Evolutionary conservation across 2,329 filamentous ascomycete genomes (phyloP).

Genomic region (Aspergillus aculeatus): DNA sequence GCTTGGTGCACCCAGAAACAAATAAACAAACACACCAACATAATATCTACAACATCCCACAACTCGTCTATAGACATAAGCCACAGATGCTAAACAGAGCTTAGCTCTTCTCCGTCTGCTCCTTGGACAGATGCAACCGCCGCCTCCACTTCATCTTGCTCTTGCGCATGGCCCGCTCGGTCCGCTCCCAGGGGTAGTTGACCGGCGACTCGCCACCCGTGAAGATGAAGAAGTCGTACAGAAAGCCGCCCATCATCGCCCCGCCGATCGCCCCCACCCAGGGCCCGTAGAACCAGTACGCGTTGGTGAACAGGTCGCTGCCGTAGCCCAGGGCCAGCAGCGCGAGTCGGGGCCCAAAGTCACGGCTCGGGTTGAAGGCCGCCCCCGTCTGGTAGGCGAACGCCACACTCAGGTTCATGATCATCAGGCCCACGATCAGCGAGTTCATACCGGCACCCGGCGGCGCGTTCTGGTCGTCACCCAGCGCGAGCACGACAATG

Average conservation of each 20-base stretch:
- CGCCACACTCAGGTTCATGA: conserved; percentile 30
- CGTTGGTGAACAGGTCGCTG: conserved; percentile 40
- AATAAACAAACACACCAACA: background rate
- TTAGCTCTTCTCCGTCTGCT: conserved; percentile 8
- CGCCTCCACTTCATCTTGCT: conserved; percentile 36
- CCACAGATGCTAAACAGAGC: background rate
- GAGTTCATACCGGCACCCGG: conserved; percentile 54
- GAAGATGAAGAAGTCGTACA: conserved; percentile 55
- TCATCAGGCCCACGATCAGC: conserved; percentile 49
- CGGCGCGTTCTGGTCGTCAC: conserved; percentile 49
- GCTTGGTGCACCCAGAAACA: background rate
- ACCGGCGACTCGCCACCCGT: conserved; percentile 52
- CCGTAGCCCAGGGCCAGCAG: conserved; percentile 48
- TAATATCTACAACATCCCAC: background rate
- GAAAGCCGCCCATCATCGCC: conserved; percentile 46
- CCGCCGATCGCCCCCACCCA: conserved; percentile 42
- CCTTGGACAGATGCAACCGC: conserved; percentile 26
- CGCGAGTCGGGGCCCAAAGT: conserved; percentile 52
- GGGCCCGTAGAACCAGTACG: conserved; percentile 50
- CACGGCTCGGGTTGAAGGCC: conserved; percentile 51
- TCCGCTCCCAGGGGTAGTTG: conserved; percentile 50
- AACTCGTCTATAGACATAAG: background rate
- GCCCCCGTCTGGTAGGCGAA: conserved; percentile 51
- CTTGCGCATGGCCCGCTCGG: conserved; percentile 46
- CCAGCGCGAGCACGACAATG: conserved; percentile 46